phyloP scores from a whole-genome alignment of 179 eudicot species.

The Actinidia arguta region DNA sequence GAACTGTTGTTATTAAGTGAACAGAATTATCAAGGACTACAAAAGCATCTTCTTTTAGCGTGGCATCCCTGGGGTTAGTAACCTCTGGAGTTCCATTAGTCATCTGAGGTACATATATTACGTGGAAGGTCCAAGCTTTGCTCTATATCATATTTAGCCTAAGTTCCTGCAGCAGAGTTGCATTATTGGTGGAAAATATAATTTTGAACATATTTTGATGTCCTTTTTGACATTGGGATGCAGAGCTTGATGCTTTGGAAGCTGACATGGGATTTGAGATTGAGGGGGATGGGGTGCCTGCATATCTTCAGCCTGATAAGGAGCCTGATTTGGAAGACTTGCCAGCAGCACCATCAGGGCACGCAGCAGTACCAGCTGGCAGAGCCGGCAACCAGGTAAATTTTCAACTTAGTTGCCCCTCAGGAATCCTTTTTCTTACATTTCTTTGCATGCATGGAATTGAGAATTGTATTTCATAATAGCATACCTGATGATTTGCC shows the following conservation, averaged over 20 bases:
- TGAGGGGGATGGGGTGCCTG: constrained; percentile 90
- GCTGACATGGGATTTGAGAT: constrained; percentile 86
- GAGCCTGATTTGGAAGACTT: constrained; percentile 75
- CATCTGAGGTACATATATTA: background rate
- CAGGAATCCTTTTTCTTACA: background rate
- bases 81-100: background rate
- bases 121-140: background rate
- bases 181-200: background rate
- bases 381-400: constrained; percentile 70
- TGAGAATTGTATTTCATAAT: background rate
- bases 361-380: constrained; percentile 62
- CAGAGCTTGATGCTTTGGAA: constrained; percentile 97
- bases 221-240: background rate
- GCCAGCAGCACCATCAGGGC: constrained; percentile 89
- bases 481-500: background rate
- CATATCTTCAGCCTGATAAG: constrained; percentile 93
- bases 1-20: background rate
- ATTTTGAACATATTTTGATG: background rate
- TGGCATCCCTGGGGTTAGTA: background rate
- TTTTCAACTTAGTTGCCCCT: background rate
- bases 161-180: background rate
- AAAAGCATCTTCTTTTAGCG: background rate
- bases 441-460: background rate
- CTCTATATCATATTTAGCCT: background rate
- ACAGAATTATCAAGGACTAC: background rate